Base-by-base conservation (phyloP, 23 red algal species). In the Gracilaria domingensis region DNA sequence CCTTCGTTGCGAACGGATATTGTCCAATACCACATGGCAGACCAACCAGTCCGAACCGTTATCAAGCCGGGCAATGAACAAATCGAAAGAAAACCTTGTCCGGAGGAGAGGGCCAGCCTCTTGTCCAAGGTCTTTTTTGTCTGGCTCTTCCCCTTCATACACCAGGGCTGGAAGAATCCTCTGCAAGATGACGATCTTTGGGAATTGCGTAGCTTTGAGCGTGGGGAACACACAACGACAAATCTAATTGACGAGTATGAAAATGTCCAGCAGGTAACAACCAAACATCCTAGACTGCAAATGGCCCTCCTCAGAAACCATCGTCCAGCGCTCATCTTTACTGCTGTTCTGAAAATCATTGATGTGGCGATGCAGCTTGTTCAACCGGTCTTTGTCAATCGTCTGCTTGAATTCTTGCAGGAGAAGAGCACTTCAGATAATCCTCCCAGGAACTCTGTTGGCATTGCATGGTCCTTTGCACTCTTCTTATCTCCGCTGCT, bases 121-220 rank as follows among this genome's bases (percentile, higher is more conserved):
- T 38, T 86, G 38, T 88, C 83, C 61, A 83, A 75, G 28, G 11
- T 94, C 12, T 66, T 94, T 14, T 80, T 88, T 54, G 47, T 57
- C 42, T 96, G 95, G 95, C 70, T 98, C 53, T 77, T 90, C 12
- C 84, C 87, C 14, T 81, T 98, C n/a, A 83, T 98, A 29, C 66
- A 85, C 28, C 34, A 83, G 17, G 96, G 96, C 24, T 98, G 82
- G 83, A 77, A 87, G 36, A 57, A 50, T 8, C 91, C 96, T 30
- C 72, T 98, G 38, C 59, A 82, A 33, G 96, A 95, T 74, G 56
- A 80, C 16, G 87, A 98, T 65, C 85, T 98, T 2, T 95, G 81
- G 85, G 96, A 98, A 66, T 87, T 95, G 8, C 70, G 75, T 53
- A 39, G 39, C 12, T 64, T 71, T 29, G 92, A 94, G 59, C 72